Evolutionary conservation across 164 flowering plant genomes (phyloP), one percentile per base, ranked within the genome.

Genomic region (Berberis thunbergii): DNA sequence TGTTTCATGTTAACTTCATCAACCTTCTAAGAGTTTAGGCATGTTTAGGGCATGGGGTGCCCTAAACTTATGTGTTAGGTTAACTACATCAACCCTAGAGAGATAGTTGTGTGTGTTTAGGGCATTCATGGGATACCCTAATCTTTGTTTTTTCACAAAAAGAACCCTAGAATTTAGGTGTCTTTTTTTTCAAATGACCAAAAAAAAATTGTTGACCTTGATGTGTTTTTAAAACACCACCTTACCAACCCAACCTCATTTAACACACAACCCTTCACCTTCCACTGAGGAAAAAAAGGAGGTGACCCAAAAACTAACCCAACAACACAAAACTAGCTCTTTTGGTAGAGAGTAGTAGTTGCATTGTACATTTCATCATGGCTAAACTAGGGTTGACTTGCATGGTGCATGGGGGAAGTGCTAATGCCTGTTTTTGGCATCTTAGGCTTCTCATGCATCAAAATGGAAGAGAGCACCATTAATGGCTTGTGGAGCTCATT

Each of bases 261-360:
- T 26, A 26, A 26, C 26, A 26, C 26, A 26, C 57, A 66, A 66
- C 64, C 45, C 63, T 12, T 63, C 11, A 54, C 67, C 80, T 78
- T 74, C 78, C 77, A 79, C 74, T 69, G 46, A 26, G 77, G 80
- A 73, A 62, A n/a, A 44, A 66, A 74, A 73, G 81, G 81, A 72
- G 74, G 57, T 40, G 54, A 39, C 62, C 49, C 44, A 6, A 26
- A 26, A 26, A 45, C 60, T 13, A 2, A 38, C 3, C 8, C 45
- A 3, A 53, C 53, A 26, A 26, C 26, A 63, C 45, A 26, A 26
- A 26, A 26, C 26, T 26, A 26, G 26, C 26, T 26, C 26, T 26
- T 26, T 26, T 26, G 26, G 26, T 26, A 26, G 26, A 26, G 26
- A 26, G 13, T 67, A 46, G 41, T 46, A 54, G 55, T 66, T 68